Percentiles rank a stretch among this genome's conserved stretches.
Conservation (phyloP, 164 flowering plant genomes). For the grape (Vitis vinifera) region DNA sequence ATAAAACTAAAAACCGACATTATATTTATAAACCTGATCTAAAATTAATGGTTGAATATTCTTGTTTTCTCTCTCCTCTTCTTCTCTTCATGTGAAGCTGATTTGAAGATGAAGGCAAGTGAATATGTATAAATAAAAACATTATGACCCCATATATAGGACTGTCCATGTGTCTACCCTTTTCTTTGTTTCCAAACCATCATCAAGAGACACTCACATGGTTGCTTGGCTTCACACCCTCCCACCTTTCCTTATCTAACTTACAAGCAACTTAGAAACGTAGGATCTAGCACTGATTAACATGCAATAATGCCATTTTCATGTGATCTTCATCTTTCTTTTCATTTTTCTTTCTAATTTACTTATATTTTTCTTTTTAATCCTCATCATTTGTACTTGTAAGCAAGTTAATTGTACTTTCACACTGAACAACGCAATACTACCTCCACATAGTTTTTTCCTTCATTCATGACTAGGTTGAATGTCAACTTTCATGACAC, state of each 20-base stretch:
- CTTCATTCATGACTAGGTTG: too few relatives aligned
- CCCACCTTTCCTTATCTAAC: slow-evolving; percentile 11
- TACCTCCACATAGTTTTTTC: too few relatives aligned
- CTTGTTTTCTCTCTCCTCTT: neutral
- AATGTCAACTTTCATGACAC: too few relatives aligned
- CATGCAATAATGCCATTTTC: slow-evolving; percentile 11
- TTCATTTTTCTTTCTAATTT: too few relatives aligned
- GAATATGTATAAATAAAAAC: slow-evolving; percentile 4
- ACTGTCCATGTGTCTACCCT: slow-evolving; percentile 13
- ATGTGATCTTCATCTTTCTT: neutral
- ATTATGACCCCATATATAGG: slow-evolving; percentile 3
- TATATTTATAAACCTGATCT: too few relatives aligned
- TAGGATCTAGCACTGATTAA: slow-evolving; percentile 4
- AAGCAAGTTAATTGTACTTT: too few relatives aligned
- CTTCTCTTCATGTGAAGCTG: slow-evolving; percentile 24
- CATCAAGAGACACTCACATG: slow-evolving; percentile 21
- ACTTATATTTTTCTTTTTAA: too few relatives aligned
- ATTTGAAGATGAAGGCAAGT: slow-evolving; percentile 27
- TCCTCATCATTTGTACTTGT: too few relatives aligned
- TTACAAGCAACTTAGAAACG: slow-evolving; percentile 15
- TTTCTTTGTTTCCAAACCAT: slow-evolving; percentile 26
- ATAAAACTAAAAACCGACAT: too few relatives aligned
- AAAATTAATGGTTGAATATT: too few relatives aligned
- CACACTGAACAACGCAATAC: too few relatives aligned
- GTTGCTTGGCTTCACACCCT: slow-evolving; percentile 20